A percentile compares a stretch with the other conserved stretches of the same genome.
phyloP scores from a whole-genome alignment of 768 basidiomycete species.

The Macrolepiota dolichaula region DNA sequence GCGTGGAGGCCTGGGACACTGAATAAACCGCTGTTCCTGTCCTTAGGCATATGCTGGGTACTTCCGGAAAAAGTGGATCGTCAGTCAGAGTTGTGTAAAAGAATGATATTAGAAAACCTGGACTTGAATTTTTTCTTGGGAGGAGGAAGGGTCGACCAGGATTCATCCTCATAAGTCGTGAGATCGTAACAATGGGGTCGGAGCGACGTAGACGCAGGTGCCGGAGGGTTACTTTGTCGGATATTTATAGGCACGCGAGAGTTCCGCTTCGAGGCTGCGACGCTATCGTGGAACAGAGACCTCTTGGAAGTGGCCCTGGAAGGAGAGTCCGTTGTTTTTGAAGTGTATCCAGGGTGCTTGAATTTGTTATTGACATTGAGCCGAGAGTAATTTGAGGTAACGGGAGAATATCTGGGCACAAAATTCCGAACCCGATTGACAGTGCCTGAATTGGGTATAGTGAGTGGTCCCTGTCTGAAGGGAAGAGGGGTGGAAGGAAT shows the following conservation, averaged over 20 bases:
- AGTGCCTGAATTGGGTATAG: no score
- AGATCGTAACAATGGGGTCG: not conserved
- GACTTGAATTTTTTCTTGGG: conserved; percentile 10
- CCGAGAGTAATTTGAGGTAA: no score
- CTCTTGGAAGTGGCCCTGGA: not conserved
- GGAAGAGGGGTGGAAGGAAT: no score
- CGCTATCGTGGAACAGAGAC: not conserved
- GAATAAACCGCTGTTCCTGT: conserved; percentile 5
- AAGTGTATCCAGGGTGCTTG: not conserved
- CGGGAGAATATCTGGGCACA: no score
- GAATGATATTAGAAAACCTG: conserved; percentile 3
- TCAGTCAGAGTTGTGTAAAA: not conserved
- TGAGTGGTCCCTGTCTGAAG: no score
- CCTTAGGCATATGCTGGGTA: not conserved
- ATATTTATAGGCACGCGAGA: no score
- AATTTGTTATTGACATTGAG: no score
- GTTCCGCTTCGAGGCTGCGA: not conserved
- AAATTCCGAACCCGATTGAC: no score
- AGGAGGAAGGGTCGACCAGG: conserved; percentile 5
- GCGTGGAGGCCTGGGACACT: not conserved
- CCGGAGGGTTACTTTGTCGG: not conserved
- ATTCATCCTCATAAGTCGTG: not conserved
- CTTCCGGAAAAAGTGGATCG: not conserved
- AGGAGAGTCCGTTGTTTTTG: not conserved
- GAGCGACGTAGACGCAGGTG: not conserved